phyloP scores from a whole-genome alignment of 1,284 basidiomycete species.

The Microbotryum saponariae region DNA sequence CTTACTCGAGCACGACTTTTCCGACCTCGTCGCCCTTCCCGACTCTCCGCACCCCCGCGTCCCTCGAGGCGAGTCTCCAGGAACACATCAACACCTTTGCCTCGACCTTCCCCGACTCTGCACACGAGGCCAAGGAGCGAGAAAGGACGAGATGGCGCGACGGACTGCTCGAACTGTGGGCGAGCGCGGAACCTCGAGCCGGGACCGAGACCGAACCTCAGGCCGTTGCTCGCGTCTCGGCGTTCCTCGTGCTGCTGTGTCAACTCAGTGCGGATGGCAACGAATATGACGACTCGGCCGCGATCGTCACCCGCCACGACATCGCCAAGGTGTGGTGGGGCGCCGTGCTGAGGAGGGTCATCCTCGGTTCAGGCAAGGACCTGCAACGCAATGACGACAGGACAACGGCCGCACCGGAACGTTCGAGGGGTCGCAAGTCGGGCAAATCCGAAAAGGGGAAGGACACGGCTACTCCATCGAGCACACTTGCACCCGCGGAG shows the following conservation, averaged over 20 bases:
- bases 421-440: conserved; percentile 11
- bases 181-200: conserved; percentile 16
- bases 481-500: not conserved
- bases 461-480: conserved; percentile 1
- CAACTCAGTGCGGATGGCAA: conserved; percentile 19
- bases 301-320: conserved; percentile 20
- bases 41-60: not conserved
- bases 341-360: conserved; percentile 16
- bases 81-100: not conserved
- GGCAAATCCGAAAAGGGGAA: conserved; percentile 14
- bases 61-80: not conserved
- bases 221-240: conserved; percentile 20
- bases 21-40: not conserved
- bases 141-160: conserved; percentile 25
- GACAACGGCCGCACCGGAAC: not conserved
- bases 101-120: not conserved
- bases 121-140: conserved; percentile 7
- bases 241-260: conserved; percentile 22
- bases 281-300: conserved; percentile 25
- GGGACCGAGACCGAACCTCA: conserved; percentile 22
- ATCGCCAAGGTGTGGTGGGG: conserved; percentile 28
- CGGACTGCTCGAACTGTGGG: conserved; percentile 25
- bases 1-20: not conserved
- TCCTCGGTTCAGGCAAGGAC: conserved; percentile 25
- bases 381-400: not conserved